Percentiles rank a stretch among this genome's conserved stretches.
Conservation (phyloP, 2,329 filamentous ascomycete species). For the Pyrenochaeta sp. region DNA sequence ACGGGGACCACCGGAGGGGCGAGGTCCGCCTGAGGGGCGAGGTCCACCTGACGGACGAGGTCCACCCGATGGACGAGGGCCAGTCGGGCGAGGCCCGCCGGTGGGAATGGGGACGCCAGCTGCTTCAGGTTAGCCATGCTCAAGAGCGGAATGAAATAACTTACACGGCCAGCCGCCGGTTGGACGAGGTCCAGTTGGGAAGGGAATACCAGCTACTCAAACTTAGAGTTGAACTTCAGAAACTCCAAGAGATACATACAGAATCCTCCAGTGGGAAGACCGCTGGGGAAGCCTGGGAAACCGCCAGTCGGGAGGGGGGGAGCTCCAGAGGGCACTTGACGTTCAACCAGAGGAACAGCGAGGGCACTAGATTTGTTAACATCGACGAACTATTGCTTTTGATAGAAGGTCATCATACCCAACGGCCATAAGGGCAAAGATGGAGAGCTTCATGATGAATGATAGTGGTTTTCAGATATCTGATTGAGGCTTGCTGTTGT, state of each 20-base stretch:
- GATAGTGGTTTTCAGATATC: too few relatives aligned
- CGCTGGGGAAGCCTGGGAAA: constrained; percentile 1
- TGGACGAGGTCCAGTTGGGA: not conserved
- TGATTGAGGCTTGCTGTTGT: too few relatives aligned
- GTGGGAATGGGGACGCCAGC: not conserved
- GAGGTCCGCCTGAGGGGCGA: too few relatives aligned
- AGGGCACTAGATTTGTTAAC: constrained; percentile 4
- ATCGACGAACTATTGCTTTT: too few relatives aligned
- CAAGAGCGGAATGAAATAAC: too few relatives aligned
- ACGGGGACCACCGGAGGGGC: too few relatives aligned
- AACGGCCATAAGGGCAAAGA: constrained; percentile 11
- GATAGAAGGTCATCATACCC: too few relatives aligned
- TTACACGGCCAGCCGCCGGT: not conserved
- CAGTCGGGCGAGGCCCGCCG: not conserved
- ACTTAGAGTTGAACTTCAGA: too few relatives aligned
- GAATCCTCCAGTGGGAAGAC: not conserved
- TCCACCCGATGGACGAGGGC: not conserved
- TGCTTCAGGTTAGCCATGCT: not conserved
- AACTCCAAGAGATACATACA: not conserved
- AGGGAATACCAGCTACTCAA: not conserved
- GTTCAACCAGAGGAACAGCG: constrained; percentile 10
- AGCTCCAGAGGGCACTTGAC: constrained; percentile 4
- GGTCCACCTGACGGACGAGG: too few relatives aligned
- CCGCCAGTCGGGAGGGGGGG: not conserved
- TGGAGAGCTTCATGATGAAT: constrained; percentile 12